Evolutionary conservation across 805 yeast species (phyloP).

Genomic region (Candida sakaeoensis): DNA sequence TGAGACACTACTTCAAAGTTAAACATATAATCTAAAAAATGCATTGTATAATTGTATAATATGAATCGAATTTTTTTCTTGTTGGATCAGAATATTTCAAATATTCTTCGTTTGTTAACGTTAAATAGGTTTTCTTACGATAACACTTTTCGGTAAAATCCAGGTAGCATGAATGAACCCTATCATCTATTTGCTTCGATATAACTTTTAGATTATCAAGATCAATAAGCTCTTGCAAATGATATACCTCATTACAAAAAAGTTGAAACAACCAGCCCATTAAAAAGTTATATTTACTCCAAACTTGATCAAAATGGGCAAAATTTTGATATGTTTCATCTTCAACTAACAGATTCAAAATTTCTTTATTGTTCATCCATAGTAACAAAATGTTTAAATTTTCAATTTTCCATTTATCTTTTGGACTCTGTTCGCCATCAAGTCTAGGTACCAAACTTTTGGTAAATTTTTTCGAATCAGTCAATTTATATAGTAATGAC

Average conservation of each 20-base stretch:
- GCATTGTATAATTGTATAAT: neutral
- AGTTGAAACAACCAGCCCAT: constrained; percentile 20
- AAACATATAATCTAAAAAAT: constrained; percentile 63
- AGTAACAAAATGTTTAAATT: constrained; percentile 4
- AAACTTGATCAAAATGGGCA: constrained; percentile 18
- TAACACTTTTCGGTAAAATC: constrained; percentile 1
- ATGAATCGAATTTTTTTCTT: constrained; percentile 4
- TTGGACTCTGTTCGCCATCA: neutral
- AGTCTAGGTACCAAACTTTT: neutral
- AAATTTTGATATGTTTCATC: constrained; percentile 18
- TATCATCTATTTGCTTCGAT: constrained; percentile 1
- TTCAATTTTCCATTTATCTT: constrained; percentile 5
- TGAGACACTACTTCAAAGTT: constrained; percentile 87
- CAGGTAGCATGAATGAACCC: neutral
- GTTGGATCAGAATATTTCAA: neutral
- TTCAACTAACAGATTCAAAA: constrained; percentile 12
- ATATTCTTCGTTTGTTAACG: constrained; percentile 3
- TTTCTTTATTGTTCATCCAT: constrained; percentile 6
- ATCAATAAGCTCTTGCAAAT: neutral
- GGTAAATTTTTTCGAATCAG: constrained; percentile 1
- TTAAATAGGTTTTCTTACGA: neutral
- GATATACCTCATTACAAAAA: neutral
- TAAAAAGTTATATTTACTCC: constrained; percentile 23
- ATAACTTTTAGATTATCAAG: neutral
- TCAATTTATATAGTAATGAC: constrained; percentile 8